phyloP scores from a whole-genome alignment of 2,329 filamentous ascomycete species.

The Orbilia brochopaga region DNA sequence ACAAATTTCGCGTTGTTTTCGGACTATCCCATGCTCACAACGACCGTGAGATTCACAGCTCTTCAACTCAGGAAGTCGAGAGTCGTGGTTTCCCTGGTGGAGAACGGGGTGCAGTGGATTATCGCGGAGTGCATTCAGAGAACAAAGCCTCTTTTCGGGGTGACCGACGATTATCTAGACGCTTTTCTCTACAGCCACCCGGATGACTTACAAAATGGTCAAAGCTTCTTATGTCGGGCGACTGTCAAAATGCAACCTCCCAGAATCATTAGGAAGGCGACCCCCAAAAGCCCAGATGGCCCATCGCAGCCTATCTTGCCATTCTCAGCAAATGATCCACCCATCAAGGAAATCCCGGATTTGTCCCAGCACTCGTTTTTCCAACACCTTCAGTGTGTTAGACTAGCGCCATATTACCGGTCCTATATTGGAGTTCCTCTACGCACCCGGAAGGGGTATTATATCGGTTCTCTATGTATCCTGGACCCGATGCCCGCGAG shows the following conservation, averaged over 20 bases:
- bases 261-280: constrained; percentile 56
- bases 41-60: constrained; percentile 63
- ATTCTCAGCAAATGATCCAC: constrained; percentile 46
- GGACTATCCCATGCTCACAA: constrained; percentile 61
- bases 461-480: constrained; percentile 54
- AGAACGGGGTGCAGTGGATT: constrained; percentile 61
- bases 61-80: constrained; percentile 62
- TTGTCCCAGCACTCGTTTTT: constrained; percentile 49
- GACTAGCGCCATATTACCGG: constrained; percentile 42
- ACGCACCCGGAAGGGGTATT: constrained; percentile 52
- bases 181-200: constrained; percentile 57
- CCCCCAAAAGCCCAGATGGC: constrained; percentile 51
- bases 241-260: constrained; percentile 55
- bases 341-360: constrained; percentile 55
- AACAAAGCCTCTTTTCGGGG: constrained; percentile 57
- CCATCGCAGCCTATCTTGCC: constrained; percentile 7
- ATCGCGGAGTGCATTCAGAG: constrained; percentile 63
- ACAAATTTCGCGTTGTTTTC: constrained; percentile 54
- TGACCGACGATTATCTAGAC: constrained; percentile 56
- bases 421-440: constrained; percentile 53
- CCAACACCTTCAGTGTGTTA: constrained; percentile 49
- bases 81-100: constrained; percentile 63
- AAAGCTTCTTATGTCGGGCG: constrained; percentile 57
- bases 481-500: constrained; percentile 52
- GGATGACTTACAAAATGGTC: constrained; percentile 54